These are phyloP conservation scores for Orbilia javanica DNA, from an alignment of 2,329 filamentous ascomycete genomes.

Conservation along the genomic window DNA sequence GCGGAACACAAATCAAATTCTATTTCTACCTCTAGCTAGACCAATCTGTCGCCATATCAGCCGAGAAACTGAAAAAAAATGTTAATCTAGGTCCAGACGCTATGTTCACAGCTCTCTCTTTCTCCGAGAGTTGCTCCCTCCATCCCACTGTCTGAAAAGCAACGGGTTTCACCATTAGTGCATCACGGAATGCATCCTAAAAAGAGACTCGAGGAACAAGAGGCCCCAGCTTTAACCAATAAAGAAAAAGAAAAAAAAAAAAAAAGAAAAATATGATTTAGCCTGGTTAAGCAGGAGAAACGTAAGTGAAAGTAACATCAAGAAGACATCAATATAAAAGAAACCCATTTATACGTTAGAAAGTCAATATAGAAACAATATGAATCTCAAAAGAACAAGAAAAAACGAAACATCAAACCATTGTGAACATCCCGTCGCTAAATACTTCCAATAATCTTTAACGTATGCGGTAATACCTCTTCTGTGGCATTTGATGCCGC, in stretches of 20 bases:
- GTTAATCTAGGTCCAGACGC: conserved; percentile 1
- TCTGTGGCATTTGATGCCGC: not conserved
- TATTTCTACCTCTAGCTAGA: conserved; percentile 7
- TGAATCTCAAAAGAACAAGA: not conserved
- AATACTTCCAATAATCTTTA: conserved; percentile 3
- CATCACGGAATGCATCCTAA: no score
- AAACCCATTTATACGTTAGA: not conserved
- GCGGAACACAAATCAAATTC: not conserved
- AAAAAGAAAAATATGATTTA: not conserved
- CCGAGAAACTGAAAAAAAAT: not conserved
- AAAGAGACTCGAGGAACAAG: not conserved
- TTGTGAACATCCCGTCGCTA: conserved; percentile 7
- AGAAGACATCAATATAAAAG: not conserved
- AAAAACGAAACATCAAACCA: not conserved
- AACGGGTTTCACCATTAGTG: not conserved
- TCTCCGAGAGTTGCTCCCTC: not conserved
- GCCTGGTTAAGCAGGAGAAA: not conserved
- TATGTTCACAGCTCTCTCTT: not conserved
- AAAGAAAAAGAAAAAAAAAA: no score
- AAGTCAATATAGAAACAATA: not conserved
- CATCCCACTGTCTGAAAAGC: not conserved
- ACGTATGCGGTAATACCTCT: conserved; percentile 5
- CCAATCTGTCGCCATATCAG: not conserved
- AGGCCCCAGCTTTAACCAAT: not conserved
- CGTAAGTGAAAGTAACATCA: not conserved